Percentiles rank a stretch among this genome's conserved stretches.
Conservation (phyloP, 2,329 filamentous ascomycete species). For the Botrytis elliptica region DNA sequence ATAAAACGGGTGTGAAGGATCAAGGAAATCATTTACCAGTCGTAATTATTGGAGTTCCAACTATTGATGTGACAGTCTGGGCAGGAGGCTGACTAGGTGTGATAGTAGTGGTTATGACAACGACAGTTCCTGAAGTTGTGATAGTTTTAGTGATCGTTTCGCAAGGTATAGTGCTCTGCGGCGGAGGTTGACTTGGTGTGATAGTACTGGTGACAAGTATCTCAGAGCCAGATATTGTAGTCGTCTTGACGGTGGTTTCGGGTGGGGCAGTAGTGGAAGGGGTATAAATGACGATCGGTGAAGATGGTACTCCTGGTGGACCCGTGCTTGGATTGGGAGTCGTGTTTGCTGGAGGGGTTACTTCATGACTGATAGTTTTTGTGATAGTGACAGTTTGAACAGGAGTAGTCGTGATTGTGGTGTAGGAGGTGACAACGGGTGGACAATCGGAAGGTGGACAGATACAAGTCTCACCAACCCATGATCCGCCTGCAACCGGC, state of each 20-base stretch:
- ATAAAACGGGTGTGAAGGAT: background rate
- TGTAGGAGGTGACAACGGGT: slow-evolving; percentile 15
- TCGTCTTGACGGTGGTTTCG: background rate
- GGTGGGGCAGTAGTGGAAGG: background rate
- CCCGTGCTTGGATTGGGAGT: background rate
- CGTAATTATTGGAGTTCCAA: slow-evolving; percentile 3
- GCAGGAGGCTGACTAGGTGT: background rate
- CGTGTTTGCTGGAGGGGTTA: background rate
- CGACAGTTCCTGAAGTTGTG: slow-evolving; percentile 3
- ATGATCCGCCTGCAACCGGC: slow-evolving; percentile 18
- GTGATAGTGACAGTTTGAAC: slow-evolving; percentile 15
- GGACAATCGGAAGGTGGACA: slow-evolving; percentile 1
- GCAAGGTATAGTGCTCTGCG: background rate
- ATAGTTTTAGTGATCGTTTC: background rate
- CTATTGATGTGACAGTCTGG: background rate
- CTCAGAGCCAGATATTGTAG: slow-evolving; percentile 8
- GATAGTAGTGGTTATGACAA: background rate
- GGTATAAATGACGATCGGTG: background rate
- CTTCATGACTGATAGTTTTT: slow-evolving; percentile 1
- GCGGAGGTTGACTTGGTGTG: background rate
- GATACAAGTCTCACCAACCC: slow-evolving; percentile 13
- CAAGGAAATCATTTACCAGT: background rate
- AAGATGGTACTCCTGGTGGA: background rate
- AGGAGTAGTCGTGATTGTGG: slow-evolving; percentile 6
- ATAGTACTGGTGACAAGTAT: slow-evolving; percentile 1